Evolutionary conservation across 148 eudicot genomes (phyloP).

Genomic region (Chenopodium formosanum): DNA sequence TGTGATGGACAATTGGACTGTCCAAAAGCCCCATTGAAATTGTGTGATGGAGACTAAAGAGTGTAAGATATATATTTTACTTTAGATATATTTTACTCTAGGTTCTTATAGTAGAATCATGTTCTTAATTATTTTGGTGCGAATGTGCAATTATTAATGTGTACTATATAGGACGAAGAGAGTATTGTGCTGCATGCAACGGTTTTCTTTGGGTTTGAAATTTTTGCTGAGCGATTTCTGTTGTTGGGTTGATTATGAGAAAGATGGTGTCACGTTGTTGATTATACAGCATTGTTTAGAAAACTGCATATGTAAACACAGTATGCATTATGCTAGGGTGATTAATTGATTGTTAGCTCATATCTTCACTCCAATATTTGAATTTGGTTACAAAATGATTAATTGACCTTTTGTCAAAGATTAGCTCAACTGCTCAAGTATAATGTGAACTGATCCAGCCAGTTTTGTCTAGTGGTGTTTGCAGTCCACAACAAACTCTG

Average conservation of each 20-base stretch:
- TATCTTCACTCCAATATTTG: neutral
- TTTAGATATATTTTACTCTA: neutral
- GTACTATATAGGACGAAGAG: neutral
- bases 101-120: neutral
- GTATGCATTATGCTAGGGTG: neutral
- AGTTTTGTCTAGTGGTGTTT: neutral
- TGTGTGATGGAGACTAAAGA: neutral
- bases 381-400: neutral
- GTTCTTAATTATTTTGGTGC: neutral
- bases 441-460: neutral
- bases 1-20: neutral
- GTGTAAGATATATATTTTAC: neutral
- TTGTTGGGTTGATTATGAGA: neutral
- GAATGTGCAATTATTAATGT: neutral
- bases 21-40: neutral
- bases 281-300: neutral
- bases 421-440: neutral
- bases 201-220: neutral
- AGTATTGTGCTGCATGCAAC: neutral
- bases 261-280: neutral
- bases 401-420: neutral
- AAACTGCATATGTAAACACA: neutral
- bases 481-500: neutral
- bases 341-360: too few species aligned
- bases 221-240: neutral